Evolutionary conservation across 1,284 basidiomycete species (phyloP), one percentile per base, ranked within the genome.

Genomic region (Rhodotorula sp.): DNA sequence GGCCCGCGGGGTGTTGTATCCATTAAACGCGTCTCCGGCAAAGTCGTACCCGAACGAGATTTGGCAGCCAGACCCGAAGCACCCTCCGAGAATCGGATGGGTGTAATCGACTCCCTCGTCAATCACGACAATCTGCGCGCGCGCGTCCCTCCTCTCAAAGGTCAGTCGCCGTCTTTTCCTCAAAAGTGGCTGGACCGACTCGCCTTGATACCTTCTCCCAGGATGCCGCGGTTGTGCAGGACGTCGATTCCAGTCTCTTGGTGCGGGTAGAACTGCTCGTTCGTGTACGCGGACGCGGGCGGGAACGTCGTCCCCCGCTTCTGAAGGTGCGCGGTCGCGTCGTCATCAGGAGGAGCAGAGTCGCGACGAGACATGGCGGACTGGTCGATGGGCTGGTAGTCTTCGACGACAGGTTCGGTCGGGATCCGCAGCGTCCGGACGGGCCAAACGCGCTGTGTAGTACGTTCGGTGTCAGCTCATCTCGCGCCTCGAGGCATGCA

Each of bases 21-120:
- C 81, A 47, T 74, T 76, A 71, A 82, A 85, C 46, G 71, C 29
- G 48, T 80, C 76, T 20, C 72, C 75, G 49, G 86, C 85, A 46
- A 87, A 83, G 73, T 86, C 87, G 73, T 83, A 86, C 2, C 87
- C 87, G 43, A 86, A 86, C 59, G 85, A 83, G 69, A 89, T 82
- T 79, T 89, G 89, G 80, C 85, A 84, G 26, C 86, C 87, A 3
- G 85, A 80, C 10, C 88, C 88, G 73, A 89, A 86, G 48, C 84
- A 87, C 20, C 86, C 87, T 51, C 87, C 89, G 65, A 91, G 86
- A 21, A 83, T 81, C 14, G 87, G 87, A 49, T 74, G 72, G 21
- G 58, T 70, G 59, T 74, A 76, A 49, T 76, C 75, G 68, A 86
- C 81, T 46, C 81, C 81, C 21, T 43, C 31, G 62, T 74, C 72